Conservation (phyloP, 768 basidiomycete genomes). For the Kwoniella pini region DNA sequence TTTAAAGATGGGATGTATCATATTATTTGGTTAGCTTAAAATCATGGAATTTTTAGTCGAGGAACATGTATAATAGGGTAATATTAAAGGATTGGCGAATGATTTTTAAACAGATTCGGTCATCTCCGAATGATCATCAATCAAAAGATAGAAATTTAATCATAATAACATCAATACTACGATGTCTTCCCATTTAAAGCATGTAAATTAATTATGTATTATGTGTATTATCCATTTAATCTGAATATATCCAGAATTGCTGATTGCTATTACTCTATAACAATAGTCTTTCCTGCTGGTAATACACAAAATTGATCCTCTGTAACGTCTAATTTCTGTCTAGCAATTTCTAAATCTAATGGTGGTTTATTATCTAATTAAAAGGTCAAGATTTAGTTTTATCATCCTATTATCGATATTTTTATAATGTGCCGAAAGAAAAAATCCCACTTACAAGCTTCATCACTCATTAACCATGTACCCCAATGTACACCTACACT, state of each 20-base stretch:
- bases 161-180: no score
- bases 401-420: no score
- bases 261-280: slow-evolving; percentile 23
- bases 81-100: no score
- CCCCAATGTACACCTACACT: slow-evolving; percentile 53
- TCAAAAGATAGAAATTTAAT: no score
- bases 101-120: neutral
- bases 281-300: slow-evolving; percentile 41
- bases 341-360: slow-evolving; percentile 37
- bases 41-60: neutral
- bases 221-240: no score
- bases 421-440: neutral
- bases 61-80: neutral
- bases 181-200: no score
- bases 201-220: no score
- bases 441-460: slow-evolving; percentile 37
- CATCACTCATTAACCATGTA: slow-evolving; percentile 50
- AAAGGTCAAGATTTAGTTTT: no score
- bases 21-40: neutral
- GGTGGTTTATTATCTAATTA: slow-evolving; percentile 42
- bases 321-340: slow-evolving; percentile 28
- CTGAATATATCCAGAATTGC: no score
- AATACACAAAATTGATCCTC: slow-evolving; percentile 31
- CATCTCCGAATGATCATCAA: neutral
- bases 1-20: neutral